phyloP scores from a whole-genome alignment of 108 stramenopile genomes.

The Cyclotella baltica region DNA sequence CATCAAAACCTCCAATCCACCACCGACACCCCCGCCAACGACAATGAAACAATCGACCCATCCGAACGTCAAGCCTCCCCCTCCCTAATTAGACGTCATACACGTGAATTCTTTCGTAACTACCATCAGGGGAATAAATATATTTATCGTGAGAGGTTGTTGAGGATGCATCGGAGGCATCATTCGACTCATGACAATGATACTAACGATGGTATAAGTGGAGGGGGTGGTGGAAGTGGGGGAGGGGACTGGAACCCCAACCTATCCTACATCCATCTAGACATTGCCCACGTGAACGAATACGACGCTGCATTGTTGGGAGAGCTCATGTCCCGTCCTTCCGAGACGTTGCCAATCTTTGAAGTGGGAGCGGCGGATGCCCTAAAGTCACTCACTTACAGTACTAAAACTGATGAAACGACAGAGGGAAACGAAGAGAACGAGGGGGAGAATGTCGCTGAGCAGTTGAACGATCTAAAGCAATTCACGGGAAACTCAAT shows the following conservation, averaged over 20 bases:
- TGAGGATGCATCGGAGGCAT: conserved; percentile 85
- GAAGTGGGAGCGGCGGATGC: conserved; percentile 84
- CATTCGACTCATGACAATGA: conserved; percentile 35
- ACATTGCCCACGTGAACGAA: conserved; percentile 86
- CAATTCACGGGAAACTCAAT: conserved; percentile 56
- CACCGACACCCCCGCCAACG: conserved; percentile 5
- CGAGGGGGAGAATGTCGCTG: conserved; percentile 23
- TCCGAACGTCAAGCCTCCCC: conserved; percentile 67
- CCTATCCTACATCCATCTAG: conserved; percentile 65
- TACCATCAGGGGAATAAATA: conserved; percentile 84
- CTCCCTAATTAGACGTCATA: no score
- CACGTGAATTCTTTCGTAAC: conserved; percentile 58
- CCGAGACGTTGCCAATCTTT: conserved; percentile 68
- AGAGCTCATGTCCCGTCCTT: conserved; percentile 71
- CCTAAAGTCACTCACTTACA: conserved; percentile 66
- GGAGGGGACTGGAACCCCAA: conserved; percentile 47
- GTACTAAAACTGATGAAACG: conserved; percentile 7
- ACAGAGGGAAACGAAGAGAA: conserved; percentile 28
- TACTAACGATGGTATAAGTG: conserved; percentile 7
- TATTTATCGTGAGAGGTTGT: conserved; percentile 80
- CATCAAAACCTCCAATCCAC: conserved; percentile 82
- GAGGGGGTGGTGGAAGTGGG: not conserved
- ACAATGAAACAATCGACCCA: conserved; percentile 20
- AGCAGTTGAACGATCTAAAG: conserved; percentile 25
- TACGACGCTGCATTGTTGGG: conserved; percentile 86